Conservation (phyloP, 2,329 filamentous ascomycete species). For the Calonectria multiphialidica region DNA sequence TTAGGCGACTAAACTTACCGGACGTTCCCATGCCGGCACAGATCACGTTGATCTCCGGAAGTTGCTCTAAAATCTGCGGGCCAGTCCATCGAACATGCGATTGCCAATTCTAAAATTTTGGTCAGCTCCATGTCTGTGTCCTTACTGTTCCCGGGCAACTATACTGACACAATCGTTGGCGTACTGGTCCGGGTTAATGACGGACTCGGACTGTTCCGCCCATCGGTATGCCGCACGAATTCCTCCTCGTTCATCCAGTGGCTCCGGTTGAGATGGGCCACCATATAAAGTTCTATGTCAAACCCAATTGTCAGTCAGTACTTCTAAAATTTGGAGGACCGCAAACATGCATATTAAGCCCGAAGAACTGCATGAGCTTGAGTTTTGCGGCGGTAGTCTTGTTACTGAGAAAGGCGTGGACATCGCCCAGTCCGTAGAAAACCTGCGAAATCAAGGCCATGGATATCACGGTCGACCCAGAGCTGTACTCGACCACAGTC, state of each 20-base stretch:
- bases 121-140: constrained; percentile 55
- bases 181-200: constrained; percentile 69
- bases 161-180: neutral
- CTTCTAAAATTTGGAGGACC: neutral
- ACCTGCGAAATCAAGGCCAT: constrained; percentile 67
- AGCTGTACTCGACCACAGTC: constrained; percentile 71
- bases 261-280: constrained; percentile 69
- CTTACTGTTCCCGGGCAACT: constrained; percentile 44
- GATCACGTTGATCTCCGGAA: constrained; percentile 67
- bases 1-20: constrained; percentile 48
- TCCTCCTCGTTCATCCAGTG: constrained; percentile 63
- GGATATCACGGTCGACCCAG: constrained; percentile 72
- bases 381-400: neutral
- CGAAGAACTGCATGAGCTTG: neutral
- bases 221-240: constrained; percentile 61
- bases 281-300: constrained; percentile 61
- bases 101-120: constrained; percentile 59
- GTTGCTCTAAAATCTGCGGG: constrained; percentile 66
- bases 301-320: neutral
- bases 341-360: neutral
- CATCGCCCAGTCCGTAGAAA: constrained; percentile 62
- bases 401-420: neutral
- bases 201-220: constrained; percentile 54
- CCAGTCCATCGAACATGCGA: constrained; percentile 71
- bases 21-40: constrained; percentile 70